Evolutionary conservation across 1,284 basidiomycete species (phyloP).

Genomic region (Ceratobasidium sp.): DNA sequence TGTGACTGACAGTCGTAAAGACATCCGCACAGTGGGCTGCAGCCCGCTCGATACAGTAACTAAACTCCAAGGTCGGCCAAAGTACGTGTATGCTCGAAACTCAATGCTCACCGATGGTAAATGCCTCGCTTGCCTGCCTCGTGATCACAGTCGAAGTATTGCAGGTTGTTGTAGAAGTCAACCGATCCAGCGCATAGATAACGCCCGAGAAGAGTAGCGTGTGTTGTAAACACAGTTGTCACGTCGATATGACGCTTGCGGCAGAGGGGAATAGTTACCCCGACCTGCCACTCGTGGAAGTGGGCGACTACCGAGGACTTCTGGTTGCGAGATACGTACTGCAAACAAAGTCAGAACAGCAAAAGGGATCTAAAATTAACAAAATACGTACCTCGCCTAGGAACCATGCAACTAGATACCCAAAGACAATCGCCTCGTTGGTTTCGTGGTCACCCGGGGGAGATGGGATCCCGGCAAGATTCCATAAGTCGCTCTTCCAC

Average conservation of each 20-base stretch:
- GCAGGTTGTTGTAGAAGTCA: slow-evolving; percentile 99
- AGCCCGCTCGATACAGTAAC: slow-evolving; percentile 97
- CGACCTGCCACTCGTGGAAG: slow-evolving; percentile 99
- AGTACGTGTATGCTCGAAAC: not conserved
- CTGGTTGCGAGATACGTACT: slow-evolving; percentile 85
- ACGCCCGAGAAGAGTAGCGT: slow-evolving; percentile 97
- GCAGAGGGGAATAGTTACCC: slow-evolving; percentile 94
- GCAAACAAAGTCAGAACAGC: slow-evolving; percentile 45
- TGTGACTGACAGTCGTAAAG: slow-evolving; percentile 97
- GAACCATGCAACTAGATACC: slow-evolving; percentile 99
- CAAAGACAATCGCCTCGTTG: slow-evolving; percentile 98
- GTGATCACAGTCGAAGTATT: slow-evolving; percentile 99
- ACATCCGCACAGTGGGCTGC: slow-evolving; percentile 96
- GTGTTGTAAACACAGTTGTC: slow-evolving; percentile 97
- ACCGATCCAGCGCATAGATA: slow-evolving; percentile 98
- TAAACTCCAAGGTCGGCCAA: slow-evolving; percentile 54
- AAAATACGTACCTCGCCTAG: slow-evolving; percentile 84
- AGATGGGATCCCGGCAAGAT: slow-evolving; percentile 94
- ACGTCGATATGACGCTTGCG: slow-evolving; percentile 97
- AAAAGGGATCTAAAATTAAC: not conserved
- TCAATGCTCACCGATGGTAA: slow-evolving; percentile 61
- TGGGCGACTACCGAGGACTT: slow-evolving; percentile 91
- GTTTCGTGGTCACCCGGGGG: slow-evolving; percentile 97
- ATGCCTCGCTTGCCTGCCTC: slow-evolving; percentile 99
- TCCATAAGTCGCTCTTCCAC: slow-evolving; percentile 99